Evolutionary conservation across 148 eudicot species (phyloP).

Genomic region (Camellia granthamiana): DNA sequence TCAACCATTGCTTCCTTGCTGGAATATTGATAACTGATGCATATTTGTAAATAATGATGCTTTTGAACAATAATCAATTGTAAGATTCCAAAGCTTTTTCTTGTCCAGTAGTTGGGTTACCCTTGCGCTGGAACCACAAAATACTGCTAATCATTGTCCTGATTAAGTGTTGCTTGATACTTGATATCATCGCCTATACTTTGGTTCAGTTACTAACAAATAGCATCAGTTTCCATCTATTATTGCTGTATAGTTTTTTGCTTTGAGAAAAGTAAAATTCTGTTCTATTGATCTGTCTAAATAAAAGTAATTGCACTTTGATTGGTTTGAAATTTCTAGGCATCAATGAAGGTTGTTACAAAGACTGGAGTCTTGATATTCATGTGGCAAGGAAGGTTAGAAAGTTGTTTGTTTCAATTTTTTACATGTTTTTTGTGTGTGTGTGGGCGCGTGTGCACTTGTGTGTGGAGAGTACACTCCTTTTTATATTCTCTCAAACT

Average conservation of each 20-base stretch:
- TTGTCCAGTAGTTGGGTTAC: not conserved
- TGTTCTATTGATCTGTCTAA: not conserved
- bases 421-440: not conserved
- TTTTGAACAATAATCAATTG: conserved; percentile 5
- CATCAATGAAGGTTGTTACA: conserved; percentile 79
- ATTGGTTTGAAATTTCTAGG: conserved; percentile 40
- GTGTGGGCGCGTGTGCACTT: too few relatives aligned
- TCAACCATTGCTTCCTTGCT: not conserved
- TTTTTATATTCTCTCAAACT: too few relatives aligned
- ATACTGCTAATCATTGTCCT: not conserved
- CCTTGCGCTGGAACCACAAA: not conserved
- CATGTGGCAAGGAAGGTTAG: conserved; percentile 85
- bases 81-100: not conserved
- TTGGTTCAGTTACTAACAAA: not conserved
- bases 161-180: not conserved
- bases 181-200: not conserved
- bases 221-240: not conserved
- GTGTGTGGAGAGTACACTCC: too few relatives aligned
- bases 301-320: not conserved
- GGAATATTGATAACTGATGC: not conserved
- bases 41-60: not conserved
- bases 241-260: too few relatives aligned
- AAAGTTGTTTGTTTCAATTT: conserved; percentile 12
- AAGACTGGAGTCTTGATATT: conserved; percentile 80
- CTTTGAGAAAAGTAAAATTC: not conserved